Conservation (phyloP, 2,329 filamentous ascomycete species). For the Nothomitra cinnamomea region DNA sequence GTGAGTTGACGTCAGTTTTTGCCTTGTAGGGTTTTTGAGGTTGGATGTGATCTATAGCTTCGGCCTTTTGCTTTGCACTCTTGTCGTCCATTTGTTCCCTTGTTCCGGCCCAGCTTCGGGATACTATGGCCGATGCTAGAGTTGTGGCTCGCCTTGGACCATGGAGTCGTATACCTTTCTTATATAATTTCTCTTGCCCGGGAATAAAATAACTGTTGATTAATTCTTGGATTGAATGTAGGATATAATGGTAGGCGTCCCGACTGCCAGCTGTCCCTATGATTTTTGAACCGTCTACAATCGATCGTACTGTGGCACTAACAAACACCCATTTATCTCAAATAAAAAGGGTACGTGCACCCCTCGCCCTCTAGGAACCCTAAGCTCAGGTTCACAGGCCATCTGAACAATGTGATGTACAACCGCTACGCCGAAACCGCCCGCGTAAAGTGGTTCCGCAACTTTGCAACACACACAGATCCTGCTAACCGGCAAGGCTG, state of each 20-base stretch:
- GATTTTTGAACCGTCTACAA: slow-evolving; percentile 5
- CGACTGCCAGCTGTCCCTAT: neutral
- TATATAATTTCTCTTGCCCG: neutral
- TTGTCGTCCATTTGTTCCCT: too few species aligned
- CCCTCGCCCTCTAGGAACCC: slow-evolving; percentile 5
- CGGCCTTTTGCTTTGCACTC: neutral
- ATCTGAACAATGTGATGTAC: slow-evolving; percentile 80
- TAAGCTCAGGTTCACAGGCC: slow-evolving; percentile 30
- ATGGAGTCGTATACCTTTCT: neutral
- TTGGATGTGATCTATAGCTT: slow-evolving; percentile 5
- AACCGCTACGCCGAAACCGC: slow-evolving; percentile 69
- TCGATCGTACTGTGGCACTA: neutral
- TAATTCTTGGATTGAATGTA: slow-evolving; percentile 15
- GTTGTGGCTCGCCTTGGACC: too few species aligned
- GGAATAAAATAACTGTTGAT: slow-evolving; percentile 4
- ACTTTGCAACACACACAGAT: slow-evolving; percentile 48
- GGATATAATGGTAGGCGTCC: slow-evolving; percentile 28
- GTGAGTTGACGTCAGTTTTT: slow-evolving; percentile 26
- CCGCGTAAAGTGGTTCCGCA: slow-evolving; percentile 59
- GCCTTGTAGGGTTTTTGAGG: slow-evolving; percentile 10
- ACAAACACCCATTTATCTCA: slow-evolving; percentile 4
- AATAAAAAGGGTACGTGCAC: slow-evolving; percentile 11
- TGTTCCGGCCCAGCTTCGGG: too few species aligned
- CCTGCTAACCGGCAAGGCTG: slow-evolving; percentile 44
- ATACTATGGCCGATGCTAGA: too few species aligned